These are phyloP conservation scores for Ilex paraguariensis DNA, from an alignment of 305 asterid genomes.

Conservation along the genomic window DNA sequence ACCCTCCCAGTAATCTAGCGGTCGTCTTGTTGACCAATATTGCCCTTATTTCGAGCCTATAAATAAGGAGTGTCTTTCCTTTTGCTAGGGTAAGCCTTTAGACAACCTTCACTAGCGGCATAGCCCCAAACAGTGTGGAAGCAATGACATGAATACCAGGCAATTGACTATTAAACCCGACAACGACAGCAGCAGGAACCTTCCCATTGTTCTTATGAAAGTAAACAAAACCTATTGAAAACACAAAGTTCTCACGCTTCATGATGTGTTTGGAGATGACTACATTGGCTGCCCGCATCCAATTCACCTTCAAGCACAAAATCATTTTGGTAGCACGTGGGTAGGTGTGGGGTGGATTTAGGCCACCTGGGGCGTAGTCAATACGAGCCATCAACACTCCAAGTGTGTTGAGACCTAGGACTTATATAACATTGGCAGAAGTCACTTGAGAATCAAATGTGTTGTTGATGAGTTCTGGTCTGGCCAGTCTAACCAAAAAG, in stretches of 20 bases:
- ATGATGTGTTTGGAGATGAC: constrained; percentile 49
- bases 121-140: constrained; percentile 52
- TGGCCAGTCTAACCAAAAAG: constrained; percentile 40
- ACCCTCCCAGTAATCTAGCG: too few species aligned
- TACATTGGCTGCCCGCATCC: constrained; percentile 69
- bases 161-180: constrained; percentile 82
- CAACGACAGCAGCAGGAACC: constrained; percentile 58
- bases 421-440: constrained; percentile 54
- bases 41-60: too few species aligned
- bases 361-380: constrained; percentile 84
- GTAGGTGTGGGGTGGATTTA: constrained; percentile 92
- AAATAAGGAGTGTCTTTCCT: too few species aligned
- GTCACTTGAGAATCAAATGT: constrained; percentile 57
- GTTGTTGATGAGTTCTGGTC: constrained; percentile 68
- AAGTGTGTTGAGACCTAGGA: constrained; percentile 88
- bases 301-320: constrained; percentile 71
- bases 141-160: constrained; percentile 83
- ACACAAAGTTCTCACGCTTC: constrained; percentile 58
- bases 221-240: constrained; percentile 82
- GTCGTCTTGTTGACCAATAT: too few species aligned
- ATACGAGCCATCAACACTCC: constrained; percentile 74
- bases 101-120: constrained; percentile 65
- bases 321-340: constrained; percentile 94
- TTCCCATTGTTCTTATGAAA: constrained; percentile 76
- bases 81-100: too few species aligned